Evolutionary conservation across 1,284 basidiomycete genomes (phyloP).

Genomic region (Filobasidium uniguttulatum): DNA sequence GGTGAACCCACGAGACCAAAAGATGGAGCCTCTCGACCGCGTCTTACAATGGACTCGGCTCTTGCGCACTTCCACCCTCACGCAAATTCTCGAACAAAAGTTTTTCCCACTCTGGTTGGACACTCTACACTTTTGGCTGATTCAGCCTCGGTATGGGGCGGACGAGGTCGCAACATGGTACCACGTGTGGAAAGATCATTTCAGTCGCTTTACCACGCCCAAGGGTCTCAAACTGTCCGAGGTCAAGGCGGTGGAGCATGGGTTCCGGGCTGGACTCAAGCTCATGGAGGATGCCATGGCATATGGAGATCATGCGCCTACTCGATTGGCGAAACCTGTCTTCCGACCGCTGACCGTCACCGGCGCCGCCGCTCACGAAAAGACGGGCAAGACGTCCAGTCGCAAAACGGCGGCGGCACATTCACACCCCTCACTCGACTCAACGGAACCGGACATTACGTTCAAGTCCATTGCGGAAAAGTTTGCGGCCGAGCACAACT

Average conservation of each 20-base stretch:
- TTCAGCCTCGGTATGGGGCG: constrained; percentile 64
- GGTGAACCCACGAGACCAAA: constrained; percentile 76
- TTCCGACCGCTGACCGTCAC: constrained; percentile 34
- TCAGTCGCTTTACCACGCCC: constrained; percentile 45
- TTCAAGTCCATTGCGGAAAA: constrained; percentile 87
- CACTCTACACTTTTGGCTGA: constrained; percentile 79
- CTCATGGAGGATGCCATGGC: constrained; percentile 86
- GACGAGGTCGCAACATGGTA: constrained; percentile 86
- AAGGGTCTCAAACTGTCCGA: constrained; percentile 20
- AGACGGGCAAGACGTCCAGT: background rate
- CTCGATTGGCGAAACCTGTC: constrained; percentile 52
- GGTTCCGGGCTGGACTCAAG: constrained; percentile 72
- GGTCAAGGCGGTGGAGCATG: constrained; percentile 53
- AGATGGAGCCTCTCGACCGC: constrained; percentile 60
- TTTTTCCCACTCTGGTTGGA: constrained; percentile 96
- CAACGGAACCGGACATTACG: constrained; percentile 45
- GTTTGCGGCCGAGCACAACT: constrained; percentile 61
- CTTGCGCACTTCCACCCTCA: constrained; percentile 60
- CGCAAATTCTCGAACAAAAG: constrained; percentile 68
- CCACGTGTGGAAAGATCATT: constrained; percentile 67
- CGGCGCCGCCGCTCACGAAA: constrained; percentile 16
- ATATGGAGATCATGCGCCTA: constrained; percentile 58
- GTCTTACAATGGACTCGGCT: constrained; percentile 64
- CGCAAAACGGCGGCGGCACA: constrained; percentile 3
- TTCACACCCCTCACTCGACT: no score